Conservation (phyloP, 2,329 filamentous ascomycete species). For the Fusarium virguliforme region DNA sequence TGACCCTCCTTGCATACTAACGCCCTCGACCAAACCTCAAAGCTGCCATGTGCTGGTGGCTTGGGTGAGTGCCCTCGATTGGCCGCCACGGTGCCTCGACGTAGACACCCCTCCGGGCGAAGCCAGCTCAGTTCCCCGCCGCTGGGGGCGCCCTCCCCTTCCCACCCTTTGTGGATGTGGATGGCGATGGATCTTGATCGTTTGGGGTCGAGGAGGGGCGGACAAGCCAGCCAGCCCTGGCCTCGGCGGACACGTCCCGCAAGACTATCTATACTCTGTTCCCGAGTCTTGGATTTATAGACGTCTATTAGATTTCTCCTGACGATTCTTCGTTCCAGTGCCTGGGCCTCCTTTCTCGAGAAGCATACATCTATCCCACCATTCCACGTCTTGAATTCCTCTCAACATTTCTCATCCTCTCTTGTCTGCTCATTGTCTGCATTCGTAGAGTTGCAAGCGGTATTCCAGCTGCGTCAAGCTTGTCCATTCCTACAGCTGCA, state of each 20-base stretch:
- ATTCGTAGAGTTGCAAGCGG: constrained; percentile 52
- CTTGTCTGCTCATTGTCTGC: constrained; percentile 55
- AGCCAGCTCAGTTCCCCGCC: constrained; percentile 50
- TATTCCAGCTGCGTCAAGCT: constrained; percentile 51
- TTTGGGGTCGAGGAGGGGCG: constrained; percentile 54
- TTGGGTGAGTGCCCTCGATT: constrained; percentile 50
- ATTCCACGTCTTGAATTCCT: constrained; percentile 64
- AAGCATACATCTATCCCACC: constrained; percentile 61
- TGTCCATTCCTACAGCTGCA: constrained; percentile 50
- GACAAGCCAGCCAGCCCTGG: constrained; percentile 48
- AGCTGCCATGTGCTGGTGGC: constrained; percentile 58
- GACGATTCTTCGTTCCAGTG: constrained; percentile 59
- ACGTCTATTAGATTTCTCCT: constrained; percentile 54
- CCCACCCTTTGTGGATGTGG: constrained; percentile 49
- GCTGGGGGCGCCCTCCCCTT: constrained; percentile 48
- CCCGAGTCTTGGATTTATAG: constrained; percentile 60
- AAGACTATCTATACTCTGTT: constrained; percentile 53
- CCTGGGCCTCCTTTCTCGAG: constrained; percentile 53
- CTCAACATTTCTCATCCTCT: constrained; percentile 61
- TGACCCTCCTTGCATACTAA: constrained; percentile 57
- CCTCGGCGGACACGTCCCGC: constrained; percentile 56
- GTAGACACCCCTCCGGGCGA: constrained; percentile 52
- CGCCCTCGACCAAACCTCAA: constrained; percentile 56
- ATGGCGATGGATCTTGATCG: constrained; percentile 55
- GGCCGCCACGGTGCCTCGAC: constrained; percentile 47